Evolutionary conservation across 2,329 filamentous ascomycete genomes (phyloP).

Genomic region (Fusarium pininemorale): DNA sequence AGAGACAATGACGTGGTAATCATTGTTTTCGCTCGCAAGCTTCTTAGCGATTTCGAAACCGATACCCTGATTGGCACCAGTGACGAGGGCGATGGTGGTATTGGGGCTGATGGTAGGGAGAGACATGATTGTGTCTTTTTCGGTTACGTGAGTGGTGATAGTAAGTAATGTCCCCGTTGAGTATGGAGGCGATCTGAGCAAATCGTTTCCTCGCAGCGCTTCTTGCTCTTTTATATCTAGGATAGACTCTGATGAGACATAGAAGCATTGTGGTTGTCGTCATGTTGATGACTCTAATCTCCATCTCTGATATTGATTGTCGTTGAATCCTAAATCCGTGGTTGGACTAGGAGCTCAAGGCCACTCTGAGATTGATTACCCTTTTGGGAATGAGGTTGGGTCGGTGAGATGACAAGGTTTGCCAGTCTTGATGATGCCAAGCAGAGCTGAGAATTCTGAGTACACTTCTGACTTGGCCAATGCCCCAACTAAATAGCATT

Average conservation of each 20-base stretch:
- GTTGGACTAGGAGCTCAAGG: conserved; percentile 15
- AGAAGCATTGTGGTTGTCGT: neutral
- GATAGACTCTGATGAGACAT: neutral
- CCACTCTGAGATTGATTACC: conserved; percentile 31
- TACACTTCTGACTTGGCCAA: neutral
- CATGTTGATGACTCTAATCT: neutral
- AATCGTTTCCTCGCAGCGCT: neutral
- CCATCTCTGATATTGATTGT: conserved; percentile 4
- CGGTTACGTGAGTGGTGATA: neutral
- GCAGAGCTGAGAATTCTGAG: neutral
- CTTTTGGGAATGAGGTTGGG: conserved; percentile 5
- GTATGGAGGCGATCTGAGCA: neutral
- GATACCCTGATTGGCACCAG: conserved; percentile 24
- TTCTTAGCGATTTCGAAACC: conserved; percentile 23
- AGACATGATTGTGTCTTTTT: conserved; percentile 9
- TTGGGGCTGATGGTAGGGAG: neutral
- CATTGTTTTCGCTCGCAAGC: conserved; percentile 5
- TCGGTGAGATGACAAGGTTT: neutral
- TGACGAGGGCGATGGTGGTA: conserved; percentile 18
- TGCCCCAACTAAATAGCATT: neutral
- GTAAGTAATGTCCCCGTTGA: neutral
- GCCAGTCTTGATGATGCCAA: neutral
- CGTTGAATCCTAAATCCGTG: conserved; percentile 22
- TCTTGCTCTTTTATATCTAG: conserved; percentile 4
- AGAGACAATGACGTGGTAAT: conserved; percentile 24